Base-by-base conservation (phyloP, 2,329 filamentous ascomycete species). In the Chrysosporium keratinophilum region DNA sequence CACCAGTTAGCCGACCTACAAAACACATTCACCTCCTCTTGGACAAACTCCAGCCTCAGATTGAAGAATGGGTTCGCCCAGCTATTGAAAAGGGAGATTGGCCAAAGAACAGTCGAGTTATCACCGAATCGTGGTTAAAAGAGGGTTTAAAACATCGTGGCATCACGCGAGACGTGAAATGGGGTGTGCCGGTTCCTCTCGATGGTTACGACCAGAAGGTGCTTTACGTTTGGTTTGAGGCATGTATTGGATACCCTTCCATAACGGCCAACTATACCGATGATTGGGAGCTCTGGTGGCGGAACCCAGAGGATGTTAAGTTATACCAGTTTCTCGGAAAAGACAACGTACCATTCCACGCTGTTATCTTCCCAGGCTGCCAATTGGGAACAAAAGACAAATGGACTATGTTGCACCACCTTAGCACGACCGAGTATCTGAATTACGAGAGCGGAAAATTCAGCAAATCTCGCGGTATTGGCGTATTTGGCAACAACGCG, bases 251-350 rank as follows among this genome's bases (percentile, higher is more conserved):
- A 40, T 94, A 94, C 67, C 82, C 87, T 20, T 90, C 86, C 6
- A 94, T 94, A 59, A 91, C 88, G 3, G 86, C 86, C 58, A 86
- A 79, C 59, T 91, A 90, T 67, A 91, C 87, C 3, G 78, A 81
- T 51, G 78, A 89, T 58, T 94, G 88, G 88, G 82, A 90, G 72
- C 78, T 86, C 65, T 94, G 88, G 88, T 94, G 88, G 88, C 82
- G 83, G 64, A 83, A 89, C 67, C 85, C 86, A 0, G 82, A 90
- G 33, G 78, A 91, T 40, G 87, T 93, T 50, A 79, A 83, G 63
- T 79, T 93, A 12, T 91, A 89, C 68, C 88, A 93, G 71, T 90
- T 93, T 74, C 88, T 91, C 80, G 88, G 88, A 71, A 93, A 93
- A 66, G 84, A 87, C 67, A 87, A 87, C 60, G 83, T 84, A 11